phyloP scores from a whole-genome alignment of 2,329 filamentous ascomycete species.

The Fusarium decemcellulare region DNA sequence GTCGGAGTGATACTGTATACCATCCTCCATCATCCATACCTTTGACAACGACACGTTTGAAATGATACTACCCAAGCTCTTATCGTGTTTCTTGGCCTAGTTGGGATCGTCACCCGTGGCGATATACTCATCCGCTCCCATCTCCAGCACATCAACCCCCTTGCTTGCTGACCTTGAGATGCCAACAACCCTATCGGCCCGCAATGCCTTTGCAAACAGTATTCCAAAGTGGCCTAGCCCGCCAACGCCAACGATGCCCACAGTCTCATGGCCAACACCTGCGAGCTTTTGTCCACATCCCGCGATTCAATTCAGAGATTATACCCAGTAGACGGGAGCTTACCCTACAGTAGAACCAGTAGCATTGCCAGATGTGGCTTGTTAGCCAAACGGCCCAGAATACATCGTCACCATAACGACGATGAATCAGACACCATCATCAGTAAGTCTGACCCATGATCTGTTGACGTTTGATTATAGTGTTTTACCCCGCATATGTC shows the following conservation, averaged over 20 bases:
- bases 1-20: background rate
- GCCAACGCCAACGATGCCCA: conserved; percentile 77
- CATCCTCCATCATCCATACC: background rate
- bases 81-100: conserved; percentile 67
- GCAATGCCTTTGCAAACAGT: background rate
- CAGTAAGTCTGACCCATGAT: no score
- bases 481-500: background rate
- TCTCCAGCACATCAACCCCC: conserved; percentile 66
- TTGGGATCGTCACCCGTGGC: conserved; percentile 63
- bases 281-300: no score
- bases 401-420: no score
- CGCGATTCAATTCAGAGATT: no score
- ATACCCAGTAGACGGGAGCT: no score
- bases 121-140: conserved; percentile 69
- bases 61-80: conserved; percentile 70
- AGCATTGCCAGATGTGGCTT: no score
- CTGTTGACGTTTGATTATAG: background rate
- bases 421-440: no score
- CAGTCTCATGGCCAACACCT: conserved; percentile 75
- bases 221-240: conserved; percentile 75
- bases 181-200: conserved; percentile 46
- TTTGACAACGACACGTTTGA: conserved; percentile 64
- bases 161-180: conserved; percentile 70
- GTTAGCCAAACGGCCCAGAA: no score
- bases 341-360: no score